Conservation (phyloP, 1,284 basidiomycete genomes). For the Tylopilus sp. region DNA sequence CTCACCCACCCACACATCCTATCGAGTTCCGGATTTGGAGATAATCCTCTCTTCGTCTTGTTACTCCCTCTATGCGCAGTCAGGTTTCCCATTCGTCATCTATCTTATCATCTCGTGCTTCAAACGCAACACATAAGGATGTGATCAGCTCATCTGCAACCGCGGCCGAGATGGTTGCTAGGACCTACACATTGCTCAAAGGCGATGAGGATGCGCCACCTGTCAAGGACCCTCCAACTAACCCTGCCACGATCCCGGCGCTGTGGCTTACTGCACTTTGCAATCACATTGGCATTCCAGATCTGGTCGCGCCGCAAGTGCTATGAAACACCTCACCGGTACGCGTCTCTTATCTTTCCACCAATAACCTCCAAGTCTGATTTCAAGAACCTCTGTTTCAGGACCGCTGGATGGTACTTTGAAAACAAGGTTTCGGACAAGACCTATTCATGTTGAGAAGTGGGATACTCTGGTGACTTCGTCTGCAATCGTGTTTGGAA, state of each 20-base stretch:
- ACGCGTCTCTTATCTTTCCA: conserved; percentile 76
- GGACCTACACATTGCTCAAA: conserved; percentile 75
- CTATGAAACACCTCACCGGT: conserved; percentile 75
- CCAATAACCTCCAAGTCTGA: conserved; percentile 77
- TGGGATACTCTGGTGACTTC: conserved; percentile 95
- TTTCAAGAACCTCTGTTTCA: conserved; percentile 92
- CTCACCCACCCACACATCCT: conserved; percentile 27
- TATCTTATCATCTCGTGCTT: conserved; percentile 81
- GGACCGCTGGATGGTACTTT: conserved; percentile 85
- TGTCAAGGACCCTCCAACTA: conserved; percentile 55
- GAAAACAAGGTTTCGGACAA: conserved; percentile 88
- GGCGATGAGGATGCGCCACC: conserved; percentile 75
- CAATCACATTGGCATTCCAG: conserved; percentile 90
- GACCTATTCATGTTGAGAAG: conserved; percentile 96
- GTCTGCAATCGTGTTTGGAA: conserved; percentile 92
- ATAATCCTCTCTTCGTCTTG: conserved; percentile 4
- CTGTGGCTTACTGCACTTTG: conserved; percentile 98
- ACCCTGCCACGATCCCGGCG: conserved; percentile 77
- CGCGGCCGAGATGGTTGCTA: conserved; percentile 83
- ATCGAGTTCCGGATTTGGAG: too few relatives aligned
- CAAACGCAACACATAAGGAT: conserved; percentile 74
- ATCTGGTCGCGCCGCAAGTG: conserved; percentile 92
- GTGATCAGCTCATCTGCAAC: conserved; percentile 85
- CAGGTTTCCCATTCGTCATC: conserved; percentile 14
- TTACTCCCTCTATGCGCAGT: conserved; percentile 16